Base-by-base conservation (phyloP, 2,329 filamentous ascomycete species). In the Tolypocladium inflatum region DNA sequence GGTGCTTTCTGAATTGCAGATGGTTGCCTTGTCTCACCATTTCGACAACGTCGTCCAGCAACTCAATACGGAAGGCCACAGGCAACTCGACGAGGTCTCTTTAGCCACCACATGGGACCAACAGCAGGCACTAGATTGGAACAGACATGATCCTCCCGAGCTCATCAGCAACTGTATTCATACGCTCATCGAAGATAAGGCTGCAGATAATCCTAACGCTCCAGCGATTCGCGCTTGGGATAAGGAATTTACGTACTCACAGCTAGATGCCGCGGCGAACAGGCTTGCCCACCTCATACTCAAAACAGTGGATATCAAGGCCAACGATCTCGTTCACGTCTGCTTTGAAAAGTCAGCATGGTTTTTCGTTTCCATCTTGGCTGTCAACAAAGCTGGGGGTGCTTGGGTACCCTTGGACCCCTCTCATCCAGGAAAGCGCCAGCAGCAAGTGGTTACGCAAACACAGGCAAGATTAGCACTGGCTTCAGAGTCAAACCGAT, bases 341-440 rank as follows among this genome's bases (percentile, higher is more conserved):
- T 72, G 68, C 33, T 73, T 74, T 53, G 69, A 73, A 35, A 75
- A 75, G 59, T 74, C 73, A 1, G 64, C 63, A 39, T 75, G 69
- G 70, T 64, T 63, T 1, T 57, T 66, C 5, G 63, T 74, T 2
- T 66, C 70, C 0, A 69, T 71, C 58, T 58, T 76, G 10, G 71
- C 64, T 1, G 66, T 74, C 1, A 58, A 74, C 38, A 73, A 73
- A 52, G 67, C 71, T 19, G 73, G 72, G 1, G 68, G 53, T 0
- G 64, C 66, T 0, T 70, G 67, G 57, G 63, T 64, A 15, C 68
- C 71, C 0, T 54, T 77, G 0, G 74, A 77, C 26, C 70, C 73
- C 11, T 66, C 69, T 13, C 62, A 74, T 48, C 75, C 76, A 0
- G 70, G 70, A 0, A 56, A 63, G 0, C 62, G 64, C 5, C 57